Percentiles rank a stretch among this genome's conserved stretches.
Evolutionary conservation across 2,329 filamentous ascomycete genomes (phyloP).

Genomic region (Dactylellina haptotyla): DNA sequence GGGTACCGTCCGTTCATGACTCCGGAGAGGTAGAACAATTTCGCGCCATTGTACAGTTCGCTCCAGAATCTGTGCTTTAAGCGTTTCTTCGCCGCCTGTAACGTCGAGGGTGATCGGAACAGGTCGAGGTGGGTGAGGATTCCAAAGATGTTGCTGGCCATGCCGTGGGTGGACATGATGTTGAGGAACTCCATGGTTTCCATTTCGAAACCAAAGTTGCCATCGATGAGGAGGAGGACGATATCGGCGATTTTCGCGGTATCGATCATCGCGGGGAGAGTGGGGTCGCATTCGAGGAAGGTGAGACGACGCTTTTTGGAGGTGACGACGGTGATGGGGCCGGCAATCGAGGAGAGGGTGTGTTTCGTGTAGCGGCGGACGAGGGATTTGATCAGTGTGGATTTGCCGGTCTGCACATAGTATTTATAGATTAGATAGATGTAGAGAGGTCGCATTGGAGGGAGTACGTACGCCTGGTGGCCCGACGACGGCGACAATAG

Average conservation of each 20-base stretch:
- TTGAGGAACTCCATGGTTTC: constrained; percentile 99
- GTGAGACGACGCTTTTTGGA: constrained; percentile 95
- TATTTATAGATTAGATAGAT: constrained; percentile 31
- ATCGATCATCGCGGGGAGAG: constrained; percentile 95
- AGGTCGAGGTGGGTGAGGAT: constrained; percentile 95
- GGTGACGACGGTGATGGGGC: constrained; percentile 93
- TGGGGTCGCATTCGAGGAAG: constrained; percentile 97
- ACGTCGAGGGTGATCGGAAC: constrained; percentile 89
- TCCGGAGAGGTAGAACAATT: constrained; percentile 94
- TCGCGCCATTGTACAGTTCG: constrained; percentile 94
- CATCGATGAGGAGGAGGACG: constrained; percentile 96
- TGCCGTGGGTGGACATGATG: constrained; percentile 88
- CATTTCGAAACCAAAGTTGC: constrained; percentile 99
- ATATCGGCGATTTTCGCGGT: constrained; percentile 97
- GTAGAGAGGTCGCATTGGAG: background rate
- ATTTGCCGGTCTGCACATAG: constrained; percentile 75
- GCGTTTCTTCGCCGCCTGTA: constrained; percentile 94
- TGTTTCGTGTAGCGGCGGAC: constrained; percentile 96
- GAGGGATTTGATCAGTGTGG: constrained; percentile 91
- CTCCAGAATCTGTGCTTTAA: constrained; percentile 97
- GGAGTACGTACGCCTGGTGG: constrained; percentile 77
- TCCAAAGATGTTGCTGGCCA: constrained; percentile 98
- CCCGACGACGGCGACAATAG: constrained; percentile 92
- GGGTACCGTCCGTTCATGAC: constrained; percentile 97
- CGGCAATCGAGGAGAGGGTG: constrained; percentile 85